Percentiles rank a stretch among this genome's conserved stretches.
These are phyloP conservation scores for Botrytis aclada DNA, from an alignment of 2,329 filamentous ascomycete genomes.

Conservation along the genomic window DNA sequence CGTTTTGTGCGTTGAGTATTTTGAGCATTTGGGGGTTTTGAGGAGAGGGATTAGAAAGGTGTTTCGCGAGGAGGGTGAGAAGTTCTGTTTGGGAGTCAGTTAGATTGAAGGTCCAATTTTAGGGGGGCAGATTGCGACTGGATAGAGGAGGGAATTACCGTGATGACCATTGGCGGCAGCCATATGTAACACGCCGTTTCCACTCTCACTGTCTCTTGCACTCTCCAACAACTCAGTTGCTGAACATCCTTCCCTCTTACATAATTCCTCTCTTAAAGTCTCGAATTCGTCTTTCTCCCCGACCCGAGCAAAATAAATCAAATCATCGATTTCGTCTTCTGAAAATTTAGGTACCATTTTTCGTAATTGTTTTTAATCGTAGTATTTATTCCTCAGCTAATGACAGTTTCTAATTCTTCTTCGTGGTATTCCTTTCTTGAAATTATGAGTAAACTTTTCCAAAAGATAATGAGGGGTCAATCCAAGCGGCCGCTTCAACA, in stretches of 20 bases:
- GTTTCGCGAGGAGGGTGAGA: conserved; percentile 44
- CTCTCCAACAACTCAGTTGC: conserved; percentile 64
- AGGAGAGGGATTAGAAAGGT: conserved; percentile 36
- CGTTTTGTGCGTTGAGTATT: conserved; percentile 68
- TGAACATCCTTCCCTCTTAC: conserved; percentile 56
- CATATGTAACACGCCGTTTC: conserved; percentile 83
- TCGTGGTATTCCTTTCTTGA: not conserved
- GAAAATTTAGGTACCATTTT: conserved; percentile 47
- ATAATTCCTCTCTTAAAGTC: conserved; percentile 55
- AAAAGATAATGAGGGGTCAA: not conserved
- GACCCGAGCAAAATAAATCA: conserved; percentile 80
- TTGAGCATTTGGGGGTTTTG: conserved; percentile 37
- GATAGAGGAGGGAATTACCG: conserved; percentile 49
- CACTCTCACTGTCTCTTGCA: conserved; percentile 70
- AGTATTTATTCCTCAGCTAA: not conserved
- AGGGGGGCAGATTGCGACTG: not conserved
- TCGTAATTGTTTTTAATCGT: no score
- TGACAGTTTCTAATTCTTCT: no score
- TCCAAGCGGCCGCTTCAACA: conserved; percentile 7
- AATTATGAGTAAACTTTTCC: not conserved
- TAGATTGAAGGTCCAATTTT: not conserved
- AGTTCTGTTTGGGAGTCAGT: not conserved
- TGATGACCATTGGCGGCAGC: conserved; percentile 85
- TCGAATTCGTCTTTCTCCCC: conserved; percentile 72
- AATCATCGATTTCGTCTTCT: conserved; percentile 84